phyloP scores from a whole-genome alignment of 768 basidiomycete genomes.

The Boletus eberwhitei region DNA sequence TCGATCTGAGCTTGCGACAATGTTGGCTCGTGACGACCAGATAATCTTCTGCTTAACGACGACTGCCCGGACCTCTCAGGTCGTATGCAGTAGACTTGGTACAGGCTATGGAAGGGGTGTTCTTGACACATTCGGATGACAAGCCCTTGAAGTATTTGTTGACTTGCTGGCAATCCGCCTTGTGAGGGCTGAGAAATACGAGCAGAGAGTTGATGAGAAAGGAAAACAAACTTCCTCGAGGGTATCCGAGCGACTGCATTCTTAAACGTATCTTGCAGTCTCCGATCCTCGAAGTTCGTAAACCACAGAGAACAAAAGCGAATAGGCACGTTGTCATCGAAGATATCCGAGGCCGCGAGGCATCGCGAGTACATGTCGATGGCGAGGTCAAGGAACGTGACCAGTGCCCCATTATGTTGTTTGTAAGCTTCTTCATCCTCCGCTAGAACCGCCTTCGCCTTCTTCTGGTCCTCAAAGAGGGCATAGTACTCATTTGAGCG shows the following conservation, averaged over 20 bases:
- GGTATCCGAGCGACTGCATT: constrained; percentile 59
- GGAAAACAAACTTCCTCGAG: constrained; percentile 84
- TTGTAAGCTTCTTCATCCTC: constrained; percentile 50
- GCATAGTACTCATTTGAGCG: constrained; percentile 20
- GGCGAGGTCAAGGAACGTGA: constrained; percentile 68
- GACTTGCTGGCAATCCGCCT: constrained; percentile 36
- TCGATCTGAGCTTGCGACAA: constrained; percentile 44
- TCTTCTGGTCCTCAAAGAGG: constrained; percentile 37
- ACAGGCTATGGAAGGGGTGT: constrained; percentile 92
- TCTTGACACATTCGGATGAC: constrained; percentile 78
- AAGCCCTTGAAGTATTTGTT: constrained; percentile 58
- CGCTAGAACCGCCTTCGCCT: constrained; percentile 47
- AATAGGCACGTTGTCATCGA: constrained; percentile 75
- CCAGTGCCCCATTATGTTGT: constrained; percentile 42
- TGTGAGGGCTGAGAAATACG: constrained; percentile 55
- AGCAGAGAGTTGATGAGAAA: constrained; percentile 94
- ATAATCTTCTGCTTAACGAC: constrained; percentile 39
- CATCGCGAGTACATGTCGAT: constrained; percentile 84
- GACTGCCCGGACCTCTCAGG: constrained; percentile 31
- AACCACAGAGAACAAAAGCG: constrained; percentile 92
- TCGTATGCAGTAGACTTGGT: constrained; percentile 79
- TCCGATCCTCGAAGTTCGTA: constrained; percentile 67
- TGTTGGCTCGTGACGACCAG: constrained; percentile 41
- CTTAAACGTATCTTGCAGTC: constrained; percentile 42
- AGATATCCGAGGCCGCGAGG: constrained; percentile 63